These are phyloP conservation scores for Adansonia grandidieri DNA, from an alignment of 441 rosid genomes.

Conservation along the genomic window DNA sequence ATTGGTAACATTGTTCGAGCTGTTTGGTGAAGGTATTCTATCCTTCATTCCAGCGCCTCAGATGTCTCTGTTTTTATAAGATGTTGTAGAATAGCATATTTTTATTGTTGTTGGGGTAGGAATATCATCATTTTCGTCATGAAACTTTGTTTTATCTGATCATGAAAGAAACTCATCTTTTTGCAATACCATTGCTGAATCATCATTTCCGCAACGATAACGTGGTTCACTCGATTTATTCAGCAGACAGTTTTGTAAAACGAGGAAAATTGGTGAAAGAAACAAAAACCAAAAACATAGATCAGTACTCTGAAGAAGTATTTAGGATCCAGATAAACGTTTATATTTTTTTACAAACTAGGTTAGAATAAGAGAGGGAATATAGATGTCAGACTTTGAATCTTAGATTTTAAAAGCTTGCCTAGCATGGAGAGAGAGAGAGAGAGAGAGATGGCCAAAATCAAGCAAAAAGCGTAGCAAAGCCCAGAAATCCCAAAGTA, in stretches of 20 bases:
- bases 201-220: neutral
- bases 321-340: neutral
- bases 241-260: neutral
- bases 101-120: neutral
- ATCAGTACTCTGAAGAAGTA: neutral
- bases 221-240: neutral
- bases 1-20: conserved; percentile 60
- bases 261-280: neutral
- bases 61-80: conserved; percentile 69
- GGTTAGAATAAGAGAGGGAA: too few species aligned
- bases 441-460: too few species aligned
- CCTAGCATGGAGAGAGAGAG: too few species aligned
- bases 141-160: neutral
- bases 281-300: neutral
- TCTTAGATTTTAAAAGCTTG: too few species aligned
- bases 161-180: neutral
- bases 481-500: too few species aligned
- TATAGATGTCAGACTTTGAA: too few species aligned
- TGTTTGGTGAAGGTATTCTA: conserved; percentile 73
- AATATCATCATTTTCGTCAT: conserved; percentile 11
- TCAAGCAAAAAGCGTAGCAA: too few species aligned
- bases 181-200: neutral
- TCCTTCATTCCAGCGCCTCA: conserved; percentile 84
- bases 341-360: too few species aligned
- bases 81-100: conserved; percentile 11